Base-by-base conservation (phyloP, 352 stramenopile species). In the Pythium aquatile region DNA sequence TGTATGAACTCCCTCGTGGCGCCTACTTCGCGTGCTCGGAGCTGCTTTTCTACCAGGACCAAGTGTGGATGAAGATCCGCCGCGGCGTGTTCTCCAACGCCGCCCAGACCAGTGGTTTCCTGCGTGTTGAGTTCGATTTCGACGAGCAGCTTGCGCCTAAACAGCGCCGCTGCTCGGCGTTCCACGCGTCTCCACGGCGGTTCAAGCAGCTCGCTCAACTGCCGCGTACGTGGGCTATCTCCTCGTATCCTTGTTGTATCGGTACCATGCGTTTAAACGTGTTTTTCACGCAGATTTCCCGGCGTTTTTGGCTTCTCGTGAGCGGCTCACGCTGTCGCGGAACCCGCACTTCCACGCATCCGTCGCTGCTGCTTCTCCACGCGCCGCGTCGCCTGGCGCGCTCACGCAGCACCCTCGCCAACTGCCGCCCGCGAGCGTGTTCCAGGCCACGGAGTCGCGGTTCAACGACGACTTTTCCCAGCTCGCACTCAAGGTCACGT, bases 11-110 rank as follows among this genome's bases (percentile, higher is more conserved):
- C 47, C 75, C 69, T 17, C 70, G 76, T 5, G 84, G 84, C 55
- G 74, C 77, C 46, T 91, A 93, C 63, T 89, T 93, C 52, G 81
- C 81, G 4, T 90, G 80, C 60, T 86, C 77, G 5, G 61, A 71
- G 39, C 53, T 89, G 9, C 60, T 75, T 0, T 83, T 77, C 44
- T 85, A 85, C 42, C 77, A 80, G 3, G 61, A 86, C 62, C 72
- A 89, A 52, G 75, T 81, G 63, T 93, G 84, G 84, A 78, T 93
- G 61, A 86, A 91, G 61, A 90, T 91, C 70, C 84, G 80, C 32
- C 84, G 81, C 44, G 84, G 84, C 32, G 76, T 77, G 53, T 93
- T 93, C 61, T 91, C 84, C 29, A 93, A 87, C 51, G 74, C 79
- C 40, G 76, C 78, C 54, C 75, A 78, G 55, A 88, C 84, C 66